Evolutionary conservation across 495 filamentous ascomycete genomes (phyloP).

Genomic region (Chaetomium tenue): DNA sequence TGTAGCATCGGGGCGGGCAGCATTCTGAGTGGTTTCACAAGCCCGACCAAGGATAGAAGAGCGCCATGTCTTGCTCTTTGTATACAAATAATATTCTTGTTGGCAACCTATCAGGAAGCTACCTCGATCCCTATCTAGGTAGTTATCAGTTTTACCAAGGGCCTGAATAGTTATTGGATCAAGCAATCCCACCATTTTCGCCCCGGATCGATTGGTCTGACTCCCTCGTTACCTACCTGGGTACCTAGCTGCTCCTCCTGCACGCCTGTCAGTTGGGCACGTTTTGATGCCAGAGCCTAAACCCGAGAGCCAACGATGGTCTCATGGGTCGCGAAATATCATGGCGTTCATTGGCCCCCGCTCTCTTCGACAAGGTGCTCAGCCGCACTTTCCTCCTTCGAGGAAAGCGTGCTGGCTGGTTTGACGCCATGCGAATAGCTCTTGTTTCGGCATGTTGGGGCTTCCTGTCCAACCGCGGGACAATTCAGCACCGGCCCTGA

Average conservation of each 20-base stretch:
- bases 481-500: conserved; percentile 12
- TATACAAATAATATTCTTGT: no score
- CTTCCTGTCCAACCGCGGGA: neutral
- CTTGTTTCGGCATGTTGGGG: neutral
- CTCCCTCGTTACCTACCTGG: neutral
- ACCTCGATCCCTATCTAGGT: no score
- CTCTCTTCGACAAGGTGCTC: neutral
- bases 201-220: neutral
- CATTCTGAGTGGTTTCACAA: neutral
- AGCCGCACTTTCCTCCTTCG: conserved; percentile 17
- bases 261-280: conserved; percentile 15
- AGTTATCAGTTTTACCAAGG: no score
- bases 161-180: no score
- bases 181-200: no score
- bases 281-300: conserved; percentile 6
- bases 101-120: no score
- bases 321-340: neutral
- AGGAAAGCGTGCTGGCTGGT: conserved; percentile 10
- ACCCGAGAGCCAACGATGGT: neutral
- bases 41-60: no score
- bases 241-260: neutral
- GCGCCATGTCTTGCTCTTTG: no score
- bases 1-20: neutral
- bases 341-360: conserved; percentile 13
- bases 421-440: conserved; percentile 6